Base-by-base conservation (phyloP, 2,329 filamentous ascomycete genomes). In the Pseudogymnoascus sp. region DNA sequence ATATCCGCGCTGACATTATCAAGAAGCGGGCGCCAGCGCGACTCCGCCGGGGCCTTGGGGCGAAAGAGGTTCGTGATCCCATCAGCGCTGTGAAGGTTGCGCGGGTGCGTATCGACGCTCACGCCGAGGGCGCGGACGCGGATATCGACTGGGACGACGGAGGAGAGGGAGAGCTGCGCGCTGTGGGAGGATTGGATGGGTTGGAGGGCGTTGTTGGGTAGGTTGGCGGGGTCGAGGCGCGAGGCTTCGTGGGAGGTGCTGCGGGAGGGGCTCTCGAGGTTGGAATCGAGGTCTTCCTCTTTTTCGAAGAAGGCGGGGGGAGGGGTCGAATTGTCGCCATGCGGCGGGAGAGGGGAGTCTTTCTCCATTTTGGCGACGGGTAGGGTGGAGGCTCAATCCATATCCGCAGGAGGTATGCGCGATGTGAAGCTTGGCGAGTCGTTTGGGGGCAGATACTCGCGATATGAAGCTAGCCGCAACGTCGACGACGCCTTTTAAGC, bases 1-100 rank as follows among this genome's bases (percentile, higher is more conserved):
- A 92, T 82, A 23, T 84, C 81, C 1, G 87, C 87, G 67, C 82
- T 83, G 54, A 92, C 83, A 31, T 83, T 81, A 62, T 86, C 78
- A 8, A 92, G 76, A 10, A 92, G 83, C 5, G 77, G 74, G 68
- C 69, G 4, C 76, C 78, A 67, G 75, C 61, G 66, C 70, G 64
- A 31, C 64, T 60, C 64, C 65, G 60, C 61, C 70, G 64, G 69
- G 69, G 61, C 48, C 43, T 70, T 77, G 64, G 71, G 68, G 64
- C 73, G 74, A 61, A 78, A 73, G 6, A 79, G 73, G 6, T 43
- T 61, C 8, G 21, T n/a, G 23, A 78, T 75, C 0, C 74, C 71
- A 43, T 81, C 82, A 1, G 75, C 71, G 0, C 80, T 80, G 10
- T 81, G 79, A 11, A 81, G 70, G 70, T 80, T 78, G 37, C 81